Conservation (phyloP, 441 rosid genomes). For the Adansonia gregorii region DNA sequence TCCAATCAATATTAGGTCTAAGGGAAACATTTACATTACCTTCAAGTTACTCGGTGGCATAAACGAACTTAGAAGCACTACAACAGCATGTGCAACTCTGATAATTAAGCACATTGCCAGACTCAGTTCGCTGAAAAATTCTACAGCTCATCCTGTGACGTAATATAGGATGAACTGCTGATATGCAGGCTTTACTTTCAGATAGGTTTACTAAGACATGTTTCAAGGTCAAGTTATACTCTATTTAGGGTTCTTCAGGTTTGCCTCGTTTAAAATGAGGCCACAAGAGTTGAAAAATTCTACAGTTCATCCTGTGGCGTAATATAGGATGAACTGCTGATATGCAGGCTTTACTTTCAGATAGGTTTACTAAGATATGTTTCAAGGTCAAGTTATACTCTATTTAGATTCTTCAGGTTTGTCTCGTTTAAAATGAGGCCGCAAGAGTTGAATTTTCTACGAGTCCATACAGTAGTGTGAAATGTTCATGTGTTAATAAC, state of each 20-base stretch:
- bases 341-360: neutral
- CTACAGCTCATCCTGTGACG: neutral
- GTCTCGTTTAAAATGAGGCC: constrained; percentile 1
- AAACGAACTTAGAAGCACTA: neutral
- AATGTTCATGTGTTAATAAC: neutral
- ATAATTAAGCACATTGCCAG: neutral
- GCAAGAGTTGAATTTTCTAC: neutral
- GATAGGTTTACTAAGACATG: neutral
- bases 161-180: neutral
- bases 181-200: neutral
- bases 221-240: neutral
- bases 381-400: constrained; percentile 1
- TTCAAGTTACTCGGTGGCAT: constrained; percentile 13
- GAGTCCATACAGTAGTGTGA: neutral
- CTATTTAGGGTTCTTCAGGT: neutral
- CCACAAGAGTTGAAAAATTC: constrained; percentile 1
- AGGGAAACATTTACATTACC: neutral
- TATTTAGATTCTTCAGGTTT: neutral
- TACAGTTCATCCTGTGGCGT: neutral
- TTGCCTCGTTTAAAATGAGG: constrained; percentile 9
- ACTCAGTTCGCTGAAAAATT: neutral
- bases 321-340: neutral
- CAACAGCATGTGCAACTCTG: constrained; percentile 10
- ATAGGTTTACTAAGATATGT: neutral
- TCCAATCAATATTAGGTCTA: neutral